phyloP scores from a whole-genome alignment of 192 early-diverging fungal genomes.

The Phlyctochytrium planicorne region DNA sequence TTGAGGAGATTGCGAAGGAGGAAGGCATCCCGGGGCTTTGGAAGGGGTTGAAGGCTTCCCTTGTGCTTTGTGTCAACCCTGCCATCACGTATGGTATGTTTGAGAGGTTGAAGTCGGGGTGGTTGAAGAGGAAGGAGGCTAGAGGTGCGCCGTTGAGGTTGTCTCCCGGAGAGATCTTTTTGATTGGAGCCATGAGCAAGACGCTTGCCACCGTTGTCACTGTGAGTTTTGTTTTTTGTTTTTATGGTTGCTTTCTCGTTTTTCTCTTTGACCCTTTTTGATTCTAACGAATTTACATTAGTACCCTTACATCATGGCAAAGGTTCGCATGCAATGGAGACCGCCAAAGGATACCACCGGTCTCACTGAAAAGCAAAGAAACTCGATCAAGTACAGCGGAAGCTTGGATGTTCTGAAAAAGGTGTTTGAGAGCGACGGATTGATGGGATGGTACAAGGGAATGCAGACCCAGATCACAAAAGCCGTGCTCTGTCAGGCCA shows the following conservation, averaged over 20 bases:
- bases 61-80: slow-evolving; percentile 91
- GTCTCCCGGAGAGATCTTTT: slow-evolving; percentile 81
- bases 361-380: slow-evolving; percentile 41
- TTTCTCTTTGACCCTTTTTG: not conserved
- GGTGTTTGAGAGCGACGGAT: slow-evolving; percentile 75
- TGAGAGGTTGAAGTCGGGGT: slow-evolving; percentile 66
- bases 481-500: slow-evolving; percentile 98
- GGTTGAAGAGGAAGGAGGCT: slow-evolving; percentile 21
- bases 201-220: slow-evolving; percentile 77
- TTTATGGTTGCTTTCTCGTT: slow-evolving; percentile 22
- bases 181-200: slow-evolving; percentile 91
- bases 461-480: slow-evolving; percentile 97
- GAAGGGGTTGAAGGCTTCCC: slow-evolving; percentile 88
- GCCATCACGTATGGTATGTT: slow-evolving; percentile 97
- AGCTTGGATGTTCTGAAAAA: slow-evolving; percentile 82
- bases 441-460: slow-evolving; percentile 94
- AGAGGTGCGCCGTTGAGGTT: slow-evolving; percentile 38
- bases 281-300: not conserved
- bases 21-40: slow-evolving; percentile 83
- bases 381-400: slow-evolving; percentile 69
- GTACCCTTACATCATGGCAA: slow-evolving; percentile 99
- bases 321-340: slow-evolving; percentile 84
- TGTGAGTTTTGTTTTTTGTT: slow-evolving; percentile 34
- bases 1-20: slow-evolving; percentile 64
- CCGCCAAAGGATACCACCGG: slow-evolving; percentile 46